A percentile compares a stretch with the other conserved stretches of the same genome.
Conservation (phyloP, 129 eudicot genomes). For the Arctium minus region DNA sequence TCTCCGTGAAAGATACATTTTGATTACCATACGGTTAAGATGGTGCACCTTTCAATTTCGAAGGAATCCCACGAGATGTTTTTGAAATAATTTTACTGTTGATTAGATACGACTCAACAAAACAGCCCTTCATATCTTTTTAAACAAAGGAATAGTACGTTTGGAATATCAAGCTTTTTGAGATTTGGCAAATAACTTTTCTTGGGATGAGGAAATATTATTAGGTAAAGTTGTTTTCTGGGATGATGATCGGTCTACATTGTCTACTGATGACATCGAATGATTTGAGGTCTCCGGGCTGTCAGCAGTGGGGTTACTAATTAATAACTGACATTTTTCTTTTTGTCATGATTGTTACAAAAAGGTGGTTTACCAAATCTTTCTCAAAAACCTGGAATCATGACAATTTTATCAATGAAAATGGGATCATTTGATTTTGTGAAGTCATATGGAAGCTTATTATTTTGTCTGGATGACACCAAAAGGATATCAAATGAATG, state of each 20-base stretch:
- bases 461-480: constrained; percentile 8
- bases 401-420: neutral
- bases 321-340: neutral
- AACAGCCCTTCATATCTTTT: neutral
- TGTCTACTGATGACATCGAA: neutral
- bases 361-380: neutral
- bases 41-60: neutral
- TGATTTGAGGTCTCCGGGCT: neutral
- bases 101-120: neutral
- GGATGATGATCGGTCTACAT: neutral
- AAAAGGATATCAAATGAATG: neutral
- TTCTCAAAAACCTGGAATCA: neutral
- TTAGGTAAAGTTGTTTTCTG: neutral
- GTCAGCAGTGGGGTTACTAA: neutral
- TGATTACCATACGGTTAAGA: neutral
- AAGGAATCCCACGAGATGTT: neutral
- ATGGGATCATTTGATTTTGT: neutral
- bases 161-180: neutral
- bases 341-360: constrained; percentile 1
- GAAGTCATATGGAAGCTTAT: constrained; percentile 3
- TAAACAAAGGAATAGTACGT: neutral
- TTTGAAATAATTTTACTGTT: neutral
- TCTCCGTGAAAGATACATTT: neutral
- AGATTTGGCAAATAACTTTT: neutral
- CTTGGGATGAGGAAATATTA: neutral